Evolutionary conservation across 768 basidiomycete species (phyloP), one percentile per base, ranked within the genome.

Genomic region (Chalciporus pseudorubinellus): DNA sequence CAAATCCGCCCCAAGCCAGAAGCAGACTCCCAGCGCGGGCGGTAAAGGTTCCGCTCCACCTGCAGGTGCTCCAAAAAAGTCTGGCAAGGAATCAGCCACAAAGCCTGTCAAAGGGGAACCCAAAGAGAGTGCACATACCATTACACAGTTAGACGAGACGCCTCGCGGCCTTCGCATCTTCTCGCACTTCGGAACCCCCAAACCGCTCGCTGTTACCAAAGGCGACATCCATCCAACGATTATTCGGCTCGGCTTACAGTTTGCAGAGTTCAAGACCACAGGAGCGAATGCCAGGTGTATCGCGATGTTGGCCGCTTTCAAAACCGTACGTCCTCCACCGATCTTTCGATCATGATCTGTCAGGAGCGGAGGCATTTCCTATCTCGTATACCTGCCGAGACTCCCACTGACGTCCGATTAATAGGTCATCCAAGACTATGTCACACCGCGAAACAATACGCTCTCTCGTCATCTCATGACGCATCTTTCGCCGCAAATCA

Each of bases 201-300:
- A 88, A 59, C 65, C 72, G 26, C 66, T 67, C 16, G 61, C 64
- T 59, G 66, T 72, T 36, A 74, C 79, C 48, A 92, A 93, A 66
- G 89, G 89, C 34, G 87, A 92, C 61, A 89, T 98, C 36, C 97
- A 98, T 65, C 97, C 95, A 24, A 83, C 82, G 18, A 85, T 98
- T 59, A 74, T 93, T 51, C 79, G 88, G 46, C 82, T 98, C 9
- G 95, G 91, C 10, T 75, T 98, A 26, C 84, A 94, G 56, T 95
- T 98, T 71, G 83, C 91, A 8, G 85, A 89, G 59, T 98, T 98
- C 73, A 86, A 85, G 68, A 88, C 98, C 57, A 85, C 87, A 44
- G 97, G 97, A 8, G 90, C 94, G 13, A 98, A 99, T 69, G 95
- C 97, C 6, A 78, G 97, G 53, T 95, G 93, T 62, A 95, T 98